Conservation (phyloP, 1,139 yeast species). For the Taiozyma onychis region DNA sequence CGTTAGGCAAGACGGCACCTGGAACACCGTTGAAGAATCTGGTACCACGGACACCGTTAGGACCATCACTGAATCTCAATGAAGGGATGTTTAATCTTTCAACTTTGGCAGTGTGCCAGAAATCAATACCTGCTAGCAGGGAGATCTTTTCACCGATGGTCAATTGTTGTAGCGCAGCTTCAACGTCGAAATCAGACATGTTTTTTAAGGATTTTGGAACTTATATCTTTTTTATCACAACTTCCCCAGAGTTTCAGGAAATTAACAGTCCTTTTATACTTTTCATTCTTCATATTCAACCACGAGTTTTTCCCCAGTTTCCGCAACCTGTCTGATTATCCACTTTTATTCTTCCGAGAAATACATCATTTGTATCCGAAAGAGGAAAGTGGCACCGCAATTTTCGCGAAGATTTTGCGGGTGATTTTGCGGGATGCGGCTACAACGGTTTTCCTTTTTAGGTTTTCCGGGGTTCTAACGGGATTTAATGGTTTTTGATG, state of each 20-base stretch:
- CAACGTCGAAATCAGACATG: slow-evolving; percentile 35
- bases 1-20: slow-evolving; percentile 47
- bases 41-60: slow-evolving; percentile 51
- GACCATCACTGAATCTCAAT: slow-evolving; percentile 41
- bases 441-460: too few species aligned
- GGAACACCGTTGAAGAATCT: slow-evolving; percentile 40
- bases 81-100: slow-evolving; percentile 40
- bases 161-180: slow-evolving; percentile 36
- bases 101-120: slow-evolving; percentile 51
- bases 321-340: not conserved
- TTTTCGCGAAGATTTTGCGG: not conserved
- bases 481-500: too few species aligned
- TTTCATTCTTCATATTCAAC: too few species aligned
- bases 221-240: too few species aligned
- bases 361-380: not conserved
- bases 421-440: too few species aligned
- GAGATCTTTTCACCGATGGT: slow-evolving; percentile 43
- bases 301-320: not conserved
- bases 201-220: too few species aligned
- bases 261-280: not conserved
- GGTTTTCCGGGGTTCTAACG: too few species aligned
- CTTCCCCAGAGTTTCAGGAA: not conserved
- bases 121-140: slow-evolving; percentile 44
- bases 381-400: not conserved
- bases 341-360: not conserved